Base-by-base conservation (phyloP, 2,329 filamentous ascomycete species). In the Clarireedia sp. region DNA sequence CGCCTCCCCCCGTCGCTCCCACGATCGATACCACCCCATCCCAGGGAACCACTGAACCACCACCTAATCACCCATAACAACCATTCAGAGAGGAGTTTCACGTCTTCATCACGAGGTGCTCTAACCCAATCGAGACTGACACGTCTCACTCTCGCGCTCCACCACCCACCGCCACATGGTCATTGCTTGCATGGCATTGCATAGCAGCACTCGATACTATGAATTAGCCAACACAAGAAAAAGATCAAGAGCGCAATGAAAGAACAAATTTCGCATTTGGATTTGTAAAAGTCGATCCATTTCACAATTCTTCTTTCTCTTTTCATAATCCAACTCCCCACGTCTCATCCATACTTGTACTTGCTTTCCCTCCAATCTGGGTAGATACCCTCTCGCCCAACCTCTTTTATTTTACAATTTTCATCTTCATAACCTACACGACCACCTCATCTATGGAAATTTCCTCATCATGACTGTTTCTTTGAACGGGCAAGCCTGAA, bases 121-220 rank as follows among this genome's bases (percentile, higher is more conserved):
- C 46, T 55, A 55, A 50, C 46, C 29, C 41, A 37, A 55, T 55
- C 50, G 5, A 33, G 41, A 36, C 52, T 26, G 52, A 55, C 52
- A 55, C 52, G 52, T 55, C 52, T 55, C 41, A 50, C 24, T 5
- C 43, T 24, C 19, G 3, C 16, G 50, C 52, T 55, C 52, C 52
- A 55, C 52, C 50, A 26, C 21, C 19, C 46, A 24, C 36, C 52
- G 52, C 46, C 52, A 55, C 52, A 55, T 55, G 52, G 46, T 50
- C 46, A 48, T 44, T 55, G 46, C 52, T 55, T 55, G 46, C 52
- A 55, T 55, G 46, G 46, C 38, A 50, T 55, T 14, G 21, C 17
- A 54, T 40, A 41, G 38, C 24, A 54, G 19, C 19, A 44, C 41
- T 23, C 19, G 41, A 21, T 46, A 36, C 23, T 29, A 19, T 21